phyloP scores from a whole-genome alignment of 2,329 filamentous ascomycete species.

The Hypoxylon sp. region DNA sequence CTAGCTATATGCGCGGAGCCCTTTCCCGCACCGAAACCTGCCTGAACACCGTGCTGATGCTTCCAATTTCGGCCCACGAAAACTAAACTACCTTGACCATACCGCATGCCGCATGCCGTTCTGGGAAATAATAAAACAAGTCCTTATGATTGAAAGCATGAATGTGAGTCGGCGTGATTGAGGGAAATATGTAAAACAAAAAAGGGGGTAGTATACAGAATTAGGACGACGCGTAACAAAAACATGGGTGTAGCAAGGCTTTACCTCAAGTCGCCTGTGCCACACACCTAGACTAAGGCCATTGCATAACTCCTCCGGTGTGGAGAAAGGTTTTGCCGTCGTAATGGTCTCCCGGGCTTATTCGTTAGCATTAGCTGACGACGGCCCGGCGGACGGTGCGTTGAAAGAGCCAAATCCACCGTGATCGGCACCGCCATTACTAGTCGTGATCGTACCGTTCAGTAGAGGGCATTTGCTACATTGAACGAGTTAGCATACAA shows the following conservation, averaged over 20 bases:
- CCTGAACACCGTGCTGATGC: constrained; percentile 44
- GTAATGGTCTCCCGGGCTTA: constrained; percentile 23
- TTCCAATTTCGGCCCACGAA: constrained; percentile 33
- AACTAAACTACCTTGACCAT: constrained; percentile 10
- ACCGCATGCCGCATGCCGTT: constrained; percentile 20
- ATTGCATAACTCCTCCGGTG: not conserved
- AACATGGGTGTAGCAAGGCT: not conserved
- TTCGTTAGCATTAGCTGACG: constrained; percentile 42
- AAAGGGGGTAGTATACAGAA: constrained; percentile 2
- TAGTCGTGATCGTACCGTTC: constrained; percentile 82
- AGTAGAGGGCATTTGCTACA: constrained; percentile 80
- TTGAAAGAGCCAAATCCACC: constrained; percentile 72
- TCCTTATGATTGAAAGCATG: not conserved
- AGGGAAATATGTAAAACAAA: not conserved
- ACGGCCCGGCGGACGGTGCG: constrained; percentile 51
- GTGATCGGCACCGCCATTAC: constrained; percentile 69
- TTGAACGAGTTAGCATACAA: constrained; percentile 50
- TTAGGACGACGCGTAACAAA: constrained; percentile 5
- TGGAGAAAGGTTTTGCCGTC: not conserved
- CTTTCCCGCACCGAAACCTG: constrained; percentile 29
- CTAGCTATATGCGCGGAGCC: not conserved
- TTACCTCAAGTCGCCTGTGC: constrained; percentile 3
- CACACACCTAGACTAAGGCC: constrained; percentile 9
- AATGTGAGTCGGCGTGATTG: constrained; percentile 6
- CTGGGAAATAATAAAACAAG: constrained; percentile 5